phyloP scores from a whole-genome alignment of 768 basidiomycete species.

The Amanita rubescens region DNA sequence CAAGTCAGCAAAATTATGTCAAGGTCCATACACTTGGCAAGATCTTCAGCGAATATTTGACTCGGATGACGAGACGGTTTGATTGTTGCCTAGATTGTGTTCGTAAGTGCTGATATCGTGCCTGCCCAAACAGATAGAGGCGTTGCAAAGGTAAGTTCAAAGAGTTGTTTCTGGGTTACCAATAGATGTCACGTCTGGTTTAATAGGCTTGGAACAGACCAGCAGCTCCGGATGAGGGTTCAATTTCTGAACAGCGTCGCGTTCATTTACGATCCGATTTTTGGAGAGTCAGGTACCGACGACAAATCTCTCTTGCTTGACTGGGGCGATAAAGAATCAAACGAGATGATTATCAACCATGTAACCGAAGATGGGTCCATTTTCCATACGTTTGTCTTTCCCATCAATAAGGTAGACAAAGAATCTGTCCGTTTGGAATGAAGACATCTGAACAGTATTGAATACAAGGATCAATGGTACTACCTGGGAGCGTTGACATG shows the following conservation, averaged over 20 bases:
- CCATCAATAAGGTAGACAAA: constrained; percentile 33
- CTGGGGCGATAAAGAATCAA: constrained; percentile 36
- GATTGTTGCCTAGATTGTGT: constrained; percentile 11
- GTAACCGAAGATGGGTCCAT: constrained; percentile 19
- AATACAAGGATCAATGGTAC: constrained; percentile 40
- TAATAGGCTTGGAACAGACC: constrained; percentile 26
- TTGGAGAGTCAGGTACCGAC: constrained; percentile 43
- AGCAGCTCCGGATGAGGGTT: constrained; percentile 36
- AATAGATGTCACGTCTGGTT: background rate
- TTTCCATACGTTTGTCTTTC: constrained; percentile 47
- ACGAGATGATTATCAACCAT: constrained; percentile 25
- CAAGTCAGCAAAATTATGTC: background rate
- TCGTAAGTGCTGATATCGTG: background rate
- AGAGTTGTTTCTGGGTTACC: background rate
- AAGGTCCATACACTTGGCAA: constrained; percentile 16
- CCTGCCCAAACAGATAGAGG: constrained; percentile 13
- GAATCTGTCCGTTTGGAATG: background rate
- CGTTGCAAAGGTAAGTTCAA: constrained; percentile 20
- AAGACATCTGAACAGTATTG: constrained; percentile 17
- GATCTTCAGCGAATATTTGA: constrained; percentile 18
- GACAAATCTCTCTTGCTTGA: constrained; percentile 42
- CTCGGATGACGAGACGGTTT: constrained; percentile 34
- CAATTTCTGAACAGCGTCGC: constrained; percentile 31
- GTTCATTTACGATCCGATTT: constrained; percentile 49
- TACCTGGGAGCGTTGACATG: constrained; percentile 47